Base-by-base conservation (phyloP, 148 eudicot genomes). In the Bassia scoparia region DNA sequence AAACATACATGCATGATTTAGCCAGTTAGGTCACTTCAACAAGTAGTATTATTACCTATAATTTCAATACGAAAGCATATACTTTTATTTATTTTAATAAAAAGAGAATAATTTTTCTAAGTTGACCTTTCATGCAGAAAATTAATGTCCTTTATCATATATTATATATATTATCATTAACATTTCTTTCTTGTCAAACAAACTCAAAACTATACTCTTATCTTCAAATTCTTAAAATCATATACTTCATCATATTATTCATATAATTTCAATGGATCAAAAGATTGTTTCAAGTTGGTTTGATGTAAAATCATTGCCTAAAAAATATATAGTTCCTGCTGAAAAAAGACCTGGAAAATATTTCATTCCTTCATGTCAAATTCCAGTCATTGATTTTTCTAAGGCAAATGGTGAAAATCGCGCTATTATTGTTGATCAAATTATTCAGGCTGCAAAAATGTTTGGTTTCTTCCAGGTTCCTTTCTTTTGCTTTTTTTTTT, bases 401-500 rank as follows among this genome's bases (percentile, higher is more conserved):
- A 70, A 69, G 33, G 29, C 69, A 6, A 38, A 24, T 12, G 77
- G 79, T 27, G 4, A 31, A 66, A 73, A 71, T 75, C 75, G 55
- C 43, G 35, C 27, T 37, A 16, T 59, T 44, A 17, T 71, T 15
- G 26, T 76, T 37, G 30, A 71, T 21, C 76, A 66, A 68, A 86
- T 90, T 46, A 55, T 85, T 52, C 41, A 78, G 55, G 96, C 96
- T 67, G 35, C 76, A 29, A 48, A 77, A 74, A 64, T 75, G 13
- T 86, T 69, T 61, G 96, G 91, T 21, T 77, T 90, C 49, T 90
- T 90, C 67, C 91, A 90, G 90, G 96, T 90, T 43, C 52, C 16
- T 48, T 44, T 11, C 48, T n/a, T 29, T n/a, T 16, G 23, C 44
- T 73, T 38, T 23, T 27, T 70, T 27, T 2, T 48, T 9, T 2